phyloP scores from a whole-genome alignment of 2,329 filamentous ascomycete species.

The Xylariaceae sp. region DNA sequence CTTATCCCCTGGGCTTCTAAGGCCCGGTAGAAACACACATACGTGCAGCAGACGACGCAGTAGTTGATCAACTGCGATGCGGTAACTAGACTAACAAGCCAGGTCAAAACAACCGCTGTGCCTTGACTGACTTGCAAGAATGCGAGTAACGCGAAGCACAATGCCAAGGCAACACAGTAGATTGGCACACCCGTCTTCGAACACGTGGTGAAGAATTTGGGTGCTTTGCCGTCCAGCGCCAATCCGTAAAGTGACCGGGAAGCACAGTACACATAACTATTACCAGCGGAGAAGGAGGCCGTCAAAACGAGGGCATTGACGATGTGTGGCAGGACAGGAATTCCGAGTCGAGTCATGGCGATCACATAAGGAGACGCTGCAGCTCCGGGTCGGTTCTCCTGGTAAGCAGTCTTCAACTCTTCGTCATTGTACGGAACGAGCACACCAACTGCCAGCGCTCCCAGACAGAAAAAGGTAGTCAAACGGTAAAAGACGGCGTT shows the following conservation, averaged over 20 bases:
- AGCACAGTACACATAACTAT: slow-evolving; percentile 63
- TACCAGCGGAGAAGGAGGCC: slow-evolving; percentile 62
- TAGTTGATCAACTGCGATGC: slow-evolving; percentile 73
- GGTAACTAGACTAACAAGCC: slow-evolving; percentile 66
- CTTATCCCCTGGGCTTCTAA: slow-evolving; percentile 63
- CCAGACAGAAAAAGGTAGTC: slow-evolving; percentile 69
- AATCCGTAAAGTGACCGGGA: slow-evolving; percentile 64
- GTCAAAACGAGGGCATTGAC: slow-evolving; percentile 69
- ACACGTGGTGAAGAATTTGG: slow-evolving; percentile 53
- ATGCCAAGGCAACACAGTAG: slow-evolving; percentile 62
- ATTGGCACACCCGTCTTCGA: slow-evolving; percentile 64
- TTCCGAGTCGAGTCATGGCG: slow-evolving; percentile 62
- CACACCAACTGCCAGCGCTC: slow-evolving; percentile 66
- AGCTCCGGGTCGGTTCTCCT: slow-evolving; percentile 55
- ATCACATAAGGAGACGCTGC: slow-evolving; percentile 64
- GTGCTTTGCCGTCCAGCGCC: slow-evolving; percentile 64
- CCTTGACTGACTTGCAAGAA: slow-evolving; percentile 67
- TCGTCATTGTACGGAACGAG: slow-evolving; percentile 64
- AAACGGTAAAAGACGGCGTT: slow-evolving; percentile 76
- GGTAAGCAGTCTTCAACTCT: slow-evolving; percentile 56
- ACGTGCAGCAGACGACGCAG: slow-evolving; percentile 63
- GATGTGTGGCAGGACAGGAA: slow-evolving; percentile 60
- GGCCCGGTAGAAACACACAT: slow-evolving; percentile 66
- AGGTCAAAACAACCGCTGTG: slow-evolving; percentile 62
- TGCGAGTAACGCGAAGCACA: slow-evolving; percentile 63